These are phyloP conservation scores for Asterella californica DNA, from an alignment of 225 moss, liverwort and hornwort genomes.

Conservation along the genomic window DNA sequence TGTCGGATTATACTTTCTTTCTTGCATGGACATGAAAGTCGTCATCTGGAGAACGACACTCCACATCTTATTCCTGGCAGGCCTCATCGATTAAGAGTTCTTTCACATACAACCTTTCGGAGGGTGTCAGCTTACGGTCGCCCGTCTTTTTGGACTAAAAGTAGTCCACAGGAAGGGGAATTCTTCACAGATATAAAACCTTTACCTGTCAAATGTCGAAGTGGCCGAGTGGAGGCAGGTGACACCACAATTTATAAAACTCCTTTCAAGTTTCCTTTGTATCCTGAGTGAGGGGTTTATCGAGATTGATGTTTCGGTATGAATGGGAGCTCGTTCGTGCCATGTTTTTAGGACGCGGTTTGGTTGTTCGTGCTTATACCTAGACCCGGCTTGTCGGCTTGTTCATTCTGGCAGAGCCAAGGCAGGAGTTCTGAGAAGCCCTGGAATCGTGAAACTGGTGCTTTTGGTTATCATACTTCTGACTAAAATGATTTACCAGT, in stretches of 20 bases:
- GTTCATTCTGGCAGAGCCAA: too few relatives aligned
- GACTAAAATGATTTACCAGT: too few relatives aligned
- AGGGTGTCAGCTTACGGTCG: background rate
- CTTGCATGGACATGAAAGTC: background rate
- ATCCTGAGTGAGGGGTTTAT: background rate
- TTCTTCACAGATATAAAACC: constrained; percentile 5
- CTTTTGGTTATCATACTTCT: too few relatives aligned
- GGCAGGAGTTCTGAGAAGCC: too few relatives aligned
- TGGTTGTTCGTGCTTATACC: too few relatives aligned
- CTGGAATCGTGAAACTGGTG: too few relatives aligned
- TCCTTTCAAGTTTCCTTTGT: too few relatives aligned
- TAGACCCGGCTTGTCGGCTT: too few relatives aligned
- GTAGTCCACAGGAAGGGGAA: background rate
- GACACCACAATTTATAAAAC: constrained; percentile 13
- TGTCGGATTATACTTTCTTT: background rate
- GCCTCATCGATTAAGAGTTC: background rate
- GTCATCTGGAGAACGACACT: background rate
- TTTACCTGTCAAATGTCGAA: constrained; percentile 12
- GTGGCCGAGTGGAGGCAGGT: background rate
- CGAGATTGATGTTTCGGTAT: background rate
- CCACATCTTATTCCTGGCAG: background rate
- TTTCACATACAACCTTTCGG: background rate
- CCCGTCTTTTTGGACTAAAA: background rate
- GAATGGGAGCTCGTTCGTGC: too few relatives aligned
- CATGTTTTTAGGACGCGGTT: too few relatives aligned